Evolutionary conservation across 2,329 filamentous ascomycete genomes (phyloP).

Genomic region (Calonectria fujianensis): DNA sequence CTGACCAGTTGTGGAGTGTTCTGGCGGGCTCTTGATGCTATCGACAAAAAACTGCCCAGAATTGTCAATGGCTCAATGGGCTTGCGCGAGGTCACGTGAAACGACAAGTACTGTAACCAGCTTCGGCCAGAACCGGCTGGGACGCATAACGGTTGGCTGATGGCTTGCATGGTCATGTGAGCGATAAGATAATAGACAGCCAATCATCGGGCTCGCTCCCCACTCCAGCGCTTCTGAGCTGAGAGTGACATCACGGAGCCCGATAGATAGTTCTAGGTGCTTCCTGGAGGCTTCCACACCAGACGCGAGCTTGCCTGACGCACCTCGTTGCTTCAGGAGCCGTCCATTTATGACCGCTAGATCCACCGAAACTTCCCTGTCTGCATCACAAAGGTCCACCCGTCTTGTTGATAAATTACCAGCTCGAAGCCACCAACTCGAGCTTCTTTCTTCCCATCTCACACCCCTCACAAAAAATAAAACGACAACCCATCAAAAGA

Average conservation of each 20-base stretch:
- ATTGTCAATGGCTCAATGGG: slow-evolving; percentile 39
- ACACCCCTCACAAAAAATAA: slow-evolving; percentile 38
- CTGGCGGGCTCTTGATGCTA: slow-evolving; percentile 46
- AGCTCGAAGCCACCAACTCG: slow-evolving; percentile 32
- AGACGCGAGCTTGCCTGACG: slow-evolving; percentile 51
- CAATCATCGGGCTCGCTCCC: slow-evolving; percentile 51
- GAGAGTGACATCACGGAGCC: slow-evolving; percentile 61
- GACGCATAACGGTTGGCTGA: slow-evolving; percentile 7
- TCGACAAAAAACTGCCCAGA: slow-evolving; percentile 50
- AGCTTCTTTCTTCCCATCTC: slow-evolving; percentile 39
- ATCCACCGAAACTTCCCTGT: slow-evolving; percentile 46
- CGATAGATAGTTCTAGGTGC: slow-evolving; percentile 57
- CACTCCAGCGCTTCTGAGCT: slow-evolving; percentile 42
- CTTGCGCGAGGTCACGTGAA: slow-evolving; percentile 54
- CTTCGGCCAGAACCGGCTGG: slow-evolving; percentile 27
- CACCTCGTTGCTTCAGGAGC: slow-evolving; percentile 51
- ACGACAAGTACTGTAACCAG: neutral
- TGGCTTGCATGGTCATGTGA: slow-evolving; percentile 50
- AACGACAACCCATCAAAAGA: slow-evolving; percentile 42
- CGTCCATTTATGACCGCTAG: slow-evolving; percentile 35
- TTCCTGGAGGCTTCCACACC: slow-evolving; percentile 57
- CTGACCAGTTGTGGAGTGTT: slow-evolving; percentile 53
- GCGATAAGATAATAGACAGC: slow-evolving; percentile 51
- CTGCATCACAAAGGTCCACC: slow-evolving; percentile 50
- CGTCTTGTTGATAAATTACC: slow-evolving; percentile 53